Evolutionary conservation across 805 yeast species (phyloP).

Genomic region (Candida chilensis): DNA sequence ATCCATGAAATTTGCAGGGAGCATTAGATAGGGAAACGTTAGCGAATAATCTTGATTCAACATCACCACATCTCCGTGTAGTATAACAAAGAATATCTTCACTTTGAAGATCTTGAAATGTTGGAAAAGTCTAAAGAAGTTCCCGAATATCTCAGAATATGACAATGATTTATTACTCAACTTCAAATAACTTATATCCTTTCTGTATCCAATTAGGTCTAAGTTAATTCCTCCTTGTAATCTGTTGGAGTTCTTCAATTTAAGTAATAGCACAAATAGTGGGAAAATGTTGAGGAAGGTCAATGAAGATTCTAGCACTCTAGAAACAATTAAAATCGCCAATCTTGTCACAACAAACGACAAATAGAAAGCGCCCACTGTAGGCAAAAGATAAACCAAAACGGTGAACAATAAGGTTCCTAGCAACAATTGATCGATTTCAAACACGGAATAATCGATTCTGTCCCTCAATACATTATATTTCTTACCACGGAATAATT

Average conservation of each 20-base stretch:
- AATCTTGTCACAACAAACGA: conserved; percentile 60
- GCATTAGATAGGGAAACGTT: conserved; percentile 23
- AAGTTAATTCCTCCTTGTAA: conserved; percentile 44
- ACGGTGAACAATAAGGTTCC: conserved; percentile 88
- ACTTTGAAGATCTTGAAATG: conserved; percentile 16
- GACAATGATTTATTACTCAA: conserved; percentile 27
- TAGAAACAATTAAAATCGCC: conserved; percentile 34
- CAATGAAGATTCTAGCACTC: conserved; percentile 47
- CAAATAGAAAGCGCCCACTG: conserved; percentile 76
- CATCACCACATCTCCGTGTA: conserved; percentile 15
- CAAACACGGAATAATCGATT: conserved; percentile 78
- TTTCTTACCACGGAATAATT: conserved; percentile 84
- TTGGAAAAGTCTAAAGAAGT: conserved; percentile 18
- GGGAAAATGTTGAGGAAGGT: conserved; percentile 79
- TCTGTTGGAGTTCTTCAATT: conserved; percentile 69
- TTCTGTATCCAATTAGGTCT: conserved; percentile 7
- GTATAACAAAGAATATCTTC: conserved; percentile 12
- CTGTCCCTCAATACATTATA: conserved; percentile 71
- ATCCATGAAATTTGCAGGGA: conserved; percentile 19
- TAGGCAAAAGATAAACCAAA: conserved; percentile 71
- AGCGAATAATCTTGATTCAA: conserved; percentile 11
- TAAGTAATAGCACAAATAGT: conserved; percentile 67
- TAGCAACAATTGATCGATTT: conserved; percentile 74
- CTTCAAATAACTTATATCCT: conserved; percentile 13
- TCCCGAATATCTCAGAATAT: conserved; percentile 20